Base-by-base conservation (phyloP, 257 asterid genomes). In the Nyctanthes arbortristis region DNA sequence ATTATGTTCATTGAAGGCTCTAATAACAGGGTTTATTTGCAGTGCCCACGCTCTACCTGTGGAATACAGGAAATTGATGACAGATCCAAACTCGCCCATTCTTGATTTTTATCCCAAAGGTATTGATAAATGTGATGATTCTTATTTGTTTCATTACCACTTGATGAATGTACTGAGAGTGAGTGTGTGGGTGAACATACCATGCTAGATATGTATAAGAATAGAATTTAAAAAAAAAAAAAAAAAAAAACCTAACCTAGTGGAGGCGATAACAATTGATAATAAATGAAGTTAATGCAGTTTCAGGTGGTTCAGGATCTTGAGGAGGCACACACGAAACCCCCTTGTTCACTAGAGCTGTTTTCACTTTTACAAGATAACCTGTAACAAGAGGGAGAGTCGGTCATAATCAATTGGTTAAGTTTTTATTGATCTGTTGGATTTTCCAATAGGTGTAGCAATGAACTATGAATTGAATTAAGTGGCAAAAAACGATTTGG, bases 1-100 rank as follows among this genome's bases (percentile, higher is more conserved):
- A 12, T 11, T 55, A 16, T 61, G 24, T 52, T 28, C 31, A 68
- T 61, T 67, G 47, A 61, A 52, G 40, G 63, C 72, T 71, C 84
- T 87, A 73, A n/a, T n/a, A n/a, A 82, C 79, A 67, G 40, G 71
- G 27, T 74, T 81, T 72, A 47, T 76, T 55, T 80, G 86, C 94
- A 93, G 99, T 81, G 66, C 96, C 32, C 99, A 91, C 82, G 99
- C 99, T 74, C 87, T 93, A 69, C 99, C 99, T 40, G 85, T 72
- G 82, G 80, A 82, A 61, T 93, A 93, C 68, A 79, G 97, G 85
- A 88, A 77, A 80, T 74, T 93, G 84, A 93, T 93, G 99, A 91
- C 84, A 10, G 96, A 93, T 80, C 96, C 90, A 58, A 89, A 84
- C 84, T 93, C 99, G 3, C 95, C 97, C 16, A 93, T 93, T 73